Conservation (phyloP, 2,329 filamentous ascomycete species). For the Remersonia thermophila region DNA sequence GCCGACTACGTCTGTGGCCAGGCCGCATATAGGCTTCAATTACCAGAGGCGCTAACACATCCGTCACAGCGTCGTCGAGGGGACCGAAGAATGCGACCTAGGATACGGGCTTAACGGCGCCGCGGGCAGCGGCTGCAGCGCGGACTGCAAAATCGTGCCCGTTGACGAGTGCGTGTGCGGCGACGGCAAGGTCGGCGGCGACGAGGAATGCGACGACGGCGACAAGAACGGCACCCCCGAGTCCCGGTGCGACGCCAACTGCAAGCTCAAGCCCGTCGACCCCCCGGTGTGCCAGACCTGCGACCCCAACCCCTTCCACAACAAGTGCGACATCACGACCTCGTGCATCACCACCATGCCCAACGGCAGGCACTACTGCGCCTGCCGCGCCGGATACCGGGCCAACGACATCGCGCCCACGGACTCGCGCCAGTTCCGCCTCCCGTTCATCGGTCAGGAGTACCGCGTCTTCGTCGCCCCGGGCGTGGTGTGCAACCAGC, state of each 20-base stretch:
- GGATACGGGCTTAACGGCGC: slow-evolving; percentile 4
- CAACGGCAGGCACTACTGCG: slow-evolving; percentile 8
- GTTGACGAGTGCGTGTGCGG: slow-evolving; percentile 3
- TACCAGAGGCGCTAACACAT: too few species aligned
- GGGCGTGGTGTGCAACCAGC: slow-evolving; percentile 10
- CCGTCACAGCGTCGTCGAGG: background rate
- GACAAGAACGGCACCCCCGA: slow-evolving; percentile 6
- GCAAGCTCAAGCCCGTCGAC: slow-evolving; percentile 3
- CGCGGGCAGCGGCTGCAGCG: slow-evolving; percentile 9
- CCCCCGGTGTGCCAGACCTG: slow-evolving; percentile 6
- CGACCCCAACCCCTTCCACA: slow-evolving; percentile 14
- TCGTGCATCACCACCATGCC: slow-evolving; percentile 8
- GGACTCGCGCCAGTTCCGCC: slow-evolving; percentile 11
- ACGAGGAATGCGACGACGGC: slow-evolving; percentile 12
- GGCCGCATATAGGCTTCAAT: too few species aligned
- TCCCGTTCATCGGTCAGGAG: slow-evolving; percentile 9
- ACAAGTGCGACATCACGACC: slow-evolving; percentile 14
- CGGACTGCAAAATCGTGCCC: slow-evolving; percentile 7
- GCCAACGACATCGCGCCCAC: slow-evolving; percentile 7
- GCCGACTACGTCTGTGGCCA: too few species aligned
- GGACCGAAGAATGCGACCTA: slow-evolving; percentile 1
- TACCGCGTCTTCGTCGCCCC: slow-evolving; percentile 13
- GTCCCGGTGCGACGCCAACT: slow-evolving; percentile 5
- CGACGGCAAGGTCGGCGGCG: slow-evolving; percentile 5
- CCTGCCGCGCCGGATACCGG: slow-evolving; percentile 11